Conservation (phyloP, 129 eudicot genomes). For the Calendula officinalis region DNA sequence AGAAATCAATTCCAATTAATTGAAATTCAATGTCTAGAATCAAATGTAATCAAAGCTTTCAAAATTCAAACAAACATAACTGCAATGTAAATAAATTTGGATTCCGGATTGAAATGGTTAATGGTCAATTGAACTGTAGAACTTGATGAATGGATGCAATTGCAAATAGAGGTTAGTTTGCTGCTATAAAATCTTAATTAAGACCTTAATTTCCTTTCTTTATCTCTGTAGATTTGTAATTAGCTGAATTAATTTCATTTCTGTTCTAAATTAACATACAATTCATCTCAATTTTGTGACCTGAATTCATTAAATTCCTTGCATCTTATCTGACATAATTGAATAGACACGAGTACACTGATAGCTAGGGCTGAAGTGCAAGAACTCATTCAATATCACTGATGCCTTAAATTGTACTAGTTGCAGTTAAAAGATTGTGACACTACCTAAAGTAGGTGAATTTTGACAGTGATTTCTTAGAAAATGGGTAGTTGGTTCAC, state of each 20-base stretch:
- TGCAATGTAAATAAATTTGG: constrained; percentile 28
- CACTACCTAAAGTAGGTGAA: constrained; percentile 28
- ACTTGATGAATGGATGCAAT: constrained; percentile 15
- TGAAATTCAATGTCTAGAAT: background rate
- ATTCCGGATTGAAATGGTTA: constrained; percentile 10
- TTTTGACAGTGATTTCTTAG: constrained; percentile 24
- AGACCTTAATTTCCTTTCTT: constrained; percentile 7
- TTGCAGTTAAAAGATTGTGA: constrained; percentile 31
- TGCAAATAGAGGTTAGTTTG: constrained; percentile 27
- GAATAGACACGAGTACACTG: constrained; percentile 22
- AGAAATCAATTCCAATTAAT: constrained; percentile 11
- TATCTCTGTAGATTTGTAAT: constrained; percentile 27
- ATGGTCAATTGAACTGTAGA: constrained; percentile 11
- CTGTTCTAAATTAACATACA: constrained; percentile 13
- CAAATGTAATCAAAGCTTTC: constrained; percentile 6
- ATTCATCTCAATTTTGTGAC: constrained; percentile 18
- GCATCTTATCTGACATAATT: constrained; percentile 17
- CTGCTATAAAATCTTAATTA: constrained; percentile 15
- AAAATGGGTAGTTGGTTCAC: constrained; percentile 15
- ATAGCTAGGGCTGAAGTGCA: constrained; percentile 11
- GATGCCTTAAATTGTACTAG: constrained; percentile 26
- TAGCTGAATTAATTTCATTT: constrained; percentile 18
- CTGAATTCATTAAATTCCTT: background rate
- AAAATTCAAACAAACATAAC: too few species aligned
- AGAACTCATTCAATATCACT: constrained; percentile 22